Base-by-base conservation (phyloP, 768 basidiomycete genomes). In the Pisolithus microcarpus region DNA sequence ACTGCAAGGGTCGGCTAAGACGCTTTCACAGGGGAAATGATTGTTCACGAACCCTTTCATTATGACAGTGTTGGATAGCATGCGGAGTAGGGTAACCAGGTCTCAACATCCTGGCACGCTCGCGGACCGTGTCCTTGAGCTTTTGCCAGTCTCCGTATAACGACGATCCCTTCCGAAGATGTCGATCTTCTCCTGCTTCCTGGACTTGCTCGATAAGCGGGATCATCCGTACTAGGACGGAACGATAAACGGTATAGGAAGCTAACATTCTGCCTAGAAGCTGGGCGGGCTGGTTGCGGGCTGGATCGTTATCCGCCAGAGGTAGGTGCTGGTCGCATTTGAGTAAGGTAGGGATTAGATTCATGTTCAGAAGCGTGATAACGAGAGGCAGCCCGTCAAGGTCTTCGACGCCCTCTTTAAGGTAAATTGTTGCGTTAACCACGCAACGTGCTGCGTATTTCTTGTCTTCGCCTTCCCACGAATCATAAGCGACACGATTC, bases 31-130 rank as follows among this genome's bases (percentile, higher is more conserved):
- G 13, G 19, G 16, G 2, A n/a, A 23, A 7, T 24, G 31, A 21
- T 15, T 7, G 16, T 3, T 21, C 5, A 24, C 34, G 54, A 7
- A 56, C 64, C 51, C 43, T 50, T 6, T 59, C 55, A 24, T 65
- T 65, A 38, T 67, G 61, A 38, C 64, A 65, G 13, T 56, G 57
- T 21, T 65, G 64, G 18, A 67, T 51, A 37, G 61, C 47, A 34
- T 37, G 56, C 8, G 53, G 48, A 7, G 56, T 48, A 15, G 56
- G 52, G 10, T 52, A 26, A 36, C 52, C 63, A 7, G 51, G 57
- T 10, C 46, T 55, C 15, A 65, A 46, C 46, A 61, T 19, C 54
- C 23, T 42, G 34, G 61, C 52, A 26, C 63, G 56, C 39, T 61
- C 56, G 6, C 52, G 45, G 13, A 64, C 62, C 5, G 19, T 26